Percentiles rank a stretch among this genome's conserved stretches.
These are phyloP conservation scores for Mortierella sp. DNA, from an alignment of 371 early-diverging fungal genomes.

Conservation along the genomic window DNA sequence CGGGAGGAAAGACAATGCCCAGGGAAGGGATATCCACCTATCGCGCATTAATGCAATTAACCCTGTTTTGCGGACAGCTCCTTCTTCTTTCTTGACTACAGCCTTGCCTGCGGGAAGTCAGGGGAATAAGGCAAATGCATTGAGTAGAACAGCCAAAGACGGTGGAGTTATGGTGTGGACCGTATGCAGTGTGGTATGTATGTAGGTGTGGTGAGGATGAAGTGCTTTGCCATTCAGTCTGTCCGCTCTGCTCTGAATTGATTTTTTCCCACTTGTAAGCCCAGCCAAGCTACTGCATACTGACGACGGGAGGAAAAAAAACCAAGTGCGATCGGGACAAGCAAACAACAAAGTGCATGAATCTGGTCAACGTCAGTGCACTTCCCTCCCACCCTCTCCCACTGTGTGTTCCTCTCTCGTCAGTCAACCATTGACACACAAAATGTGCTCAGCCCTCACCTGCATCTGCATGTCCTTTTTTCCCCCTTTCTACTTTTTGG, in stretches of 20 bases:
- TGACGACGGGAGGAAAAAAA: not conserved
- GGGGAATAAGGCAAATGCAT: not conserved
- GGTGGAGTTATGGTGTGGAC: not conserved
- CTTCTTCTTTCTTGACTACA: not conserved
- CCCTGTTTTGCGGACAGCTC: not conserved
- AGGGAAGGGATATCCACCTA: not conserved
- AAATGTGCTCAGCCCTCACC: not conserved
- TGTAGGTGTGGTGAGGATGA: not conserved
- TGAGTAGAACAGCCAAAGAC: not conserved
- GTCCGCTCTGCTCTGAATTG: not conserved
- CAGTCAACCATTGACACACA: not conserved
- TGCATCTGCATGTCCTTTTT: not conserved
- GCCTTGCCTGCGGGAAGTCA: not conserved
- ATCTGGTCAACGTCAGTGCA: not conserved
- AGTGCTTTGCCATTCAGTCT: not conserved
- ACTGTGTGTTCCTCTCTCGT: not conserved
- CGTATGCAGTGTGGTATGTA: not conserved
- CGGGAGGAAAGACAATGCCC: not conserved
- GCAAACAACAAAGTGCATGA: not conserved
- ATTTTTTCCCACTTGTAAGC: not conserved
- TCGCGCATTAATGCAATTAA: slow-evolving; percentile 33
- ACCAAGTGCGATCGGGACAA: not conserved
- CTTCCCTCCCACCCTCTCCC: not conserved
- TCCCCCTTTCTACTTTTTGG: not conserved
- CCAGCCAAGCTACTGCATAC: not conserved